Base-by-base conservation (phyloP, 1,284 basidiomycete genomes). In the Ceraceosorus bombacis region DNA sequence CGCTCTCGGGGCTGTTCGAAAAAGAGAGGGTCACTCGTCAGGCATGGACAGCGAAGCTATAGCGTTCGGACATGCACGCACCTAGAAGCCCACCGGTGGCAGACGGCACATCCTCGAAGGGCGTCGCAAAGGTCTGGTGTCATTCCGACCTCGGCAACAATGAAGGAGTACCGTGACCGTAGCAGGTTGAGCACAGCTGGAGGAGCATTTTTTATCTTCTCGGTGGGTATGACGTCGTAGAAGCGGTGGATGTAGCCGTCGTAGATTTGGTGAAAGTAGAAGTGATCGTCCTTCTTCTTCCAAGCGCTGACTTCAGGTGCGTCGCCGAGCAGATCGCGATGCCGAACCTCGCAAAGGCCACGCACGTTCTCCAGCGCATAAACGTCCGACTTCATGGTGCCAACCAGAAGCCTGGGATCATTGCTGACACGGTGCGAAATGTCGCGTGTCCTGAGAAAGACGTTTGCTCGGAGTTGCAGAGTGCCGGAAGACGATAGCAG, bases 221-320 rank as follows among this genome's bases (percentile, higher is more conserved):
- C 84, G 37, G 90, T 86, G 58, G 89, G 86, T 61, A 98, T 86
- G 68, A 97, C 88, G 78, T 98, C 95, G 80, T 94, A 96, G 80
- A 95, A 94, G 78, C 91, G 89, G 81, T 95, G 93, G 79, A 96
- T 90, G 80, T 96, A 97, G 51, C 93, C 90, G 80, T 98, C 94
- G 78, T 92, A 96, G 60, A 94, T 83, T 69, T 89, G 86, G 70
- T 86, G 86, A 81, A 91, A 96, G 82, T 92, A 95, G 81, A 96
- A 96, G 70, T 90, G 86, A 79, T 96, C 92, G 10, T 91, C 89
- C 54, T 86, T 85, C 79, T 88, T 89, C 81, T 93, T 95, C 91
- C 91, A 96, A n/a, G 88, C 87, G 71, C 87, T 84, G 56, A 96
- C 81, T 80, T 95, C 90, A 54, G 89, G 75, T 5, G 73, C 65